Percentiles rank a stretch among this genome's conserved stretches.
phyloP scores from a whole-genome alignment of 345 rosid species.

The Gossypium rotundifolium region DNA sequence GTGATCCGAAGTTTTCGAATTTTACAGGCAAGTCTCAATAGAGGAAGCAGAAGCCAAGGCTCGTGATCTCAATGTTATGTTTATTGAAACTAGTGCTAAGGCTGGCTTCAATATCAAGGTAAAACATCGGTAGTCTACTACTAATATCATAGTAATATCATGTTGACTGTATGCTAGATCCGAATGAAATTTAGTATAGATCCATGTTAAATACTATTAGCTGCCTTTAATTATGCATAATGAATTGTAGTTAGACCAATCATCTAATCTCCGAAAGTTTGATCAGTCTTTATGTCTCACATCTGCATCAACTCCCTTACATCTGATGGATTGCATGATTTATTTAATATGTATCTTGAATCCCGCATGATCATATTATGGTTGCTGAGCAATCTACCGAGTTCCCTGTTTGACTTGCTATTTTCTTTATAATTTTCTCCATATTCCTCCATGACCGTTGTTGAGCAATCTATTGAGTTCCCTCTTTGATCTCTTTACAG shows the following conservation, averaged over 20 bases:
- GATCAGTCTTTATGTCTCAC: neutral
- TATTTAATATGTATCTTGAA: slow-evolving; percentile 1
- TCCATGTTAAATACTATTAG: neutral
- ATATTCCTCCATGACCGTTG: neutral
- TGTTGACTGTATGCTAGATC: neutral
- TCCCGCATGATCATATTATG: neutral
- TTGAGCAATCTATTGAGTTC: neutral
- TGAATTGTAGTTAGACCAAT: neutral
- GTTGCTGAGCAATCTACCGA: neutral
- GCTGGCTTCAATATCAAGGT: slow-evolving; percentile 97
- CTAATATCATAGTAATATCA: neutral
- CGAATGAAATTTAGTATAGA: neutral
- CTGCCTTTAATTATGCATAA: neutral
- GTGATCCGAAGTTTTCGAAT: neutral
- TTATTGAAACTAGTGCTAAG: slow-evolving; percentile 90
- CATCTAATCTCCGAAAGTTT: slow-evolving; percentile 2
- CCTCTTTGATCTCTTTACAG: slow-evolving; percentile 26
- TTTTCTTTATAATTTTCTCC: neutral
- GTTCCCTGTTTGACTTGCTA: neutral
- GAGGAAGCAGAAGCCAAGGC: slow-evolving; percentile 89
- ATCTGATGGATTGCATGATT: neutral
- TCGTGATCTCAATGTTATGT: slow-evolving; percentile 78
- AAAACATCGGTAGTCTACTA: neutral
- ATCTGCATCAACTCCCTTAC: neutral
- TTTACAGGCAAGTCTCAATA: slow-evolving; percentile 80